These are phyloP conservation scores for Cercospora sojina DNA, from an alignment of 2,329 filamentous ascomycete species.

Conservation along the genomic window DNA sequence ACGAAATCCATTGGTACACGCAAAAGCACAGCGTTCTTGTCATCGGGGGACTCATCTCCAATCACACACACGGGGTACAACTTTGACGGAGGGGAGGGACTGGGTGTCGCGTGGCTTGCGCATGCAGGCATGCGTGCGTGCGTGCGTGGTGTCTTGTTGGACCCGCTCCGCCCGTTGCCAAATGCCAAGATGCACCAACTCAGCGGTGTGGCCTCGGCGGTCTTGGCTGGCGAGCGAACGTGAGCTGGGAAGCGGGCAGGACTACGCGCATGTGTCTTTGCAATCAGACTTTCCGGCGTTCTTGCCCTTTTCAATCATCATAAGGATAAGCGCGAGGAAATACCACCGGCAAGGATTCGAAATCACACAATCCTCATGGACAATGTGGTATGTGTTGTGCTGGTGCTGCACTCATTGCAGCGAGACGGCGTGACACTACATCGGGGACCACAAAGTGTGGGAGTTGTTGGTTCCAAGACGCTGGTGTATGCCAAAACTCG, in stretches of 20 bases:
- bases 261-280: not conserved
- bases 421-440: not conserved
- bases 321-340: not conserved
- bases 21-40: not conserved
- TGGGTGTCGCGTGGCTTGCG: constrained; percentile 16
- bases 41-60: not conserved
- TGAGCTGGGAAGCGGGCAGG: not conserved
- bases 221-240: constrained; percentile 5
- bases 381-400: not conserved
- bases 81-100: not conserved
- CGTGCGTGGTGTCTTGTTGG: not conserved
- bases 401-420: not conserved
- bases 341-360: not conserved
- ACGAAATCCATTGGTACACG: not conserved
- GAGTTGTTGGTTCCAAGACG: not conserved
- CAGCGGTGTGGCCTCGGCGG: constrained; percentile 20
- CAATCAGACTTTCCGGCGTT: not conserved
- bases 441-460: not conserved
- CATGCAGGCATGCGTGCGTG: not conserved
- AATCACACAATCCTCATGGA: not conserved
- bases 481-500: not conserved
- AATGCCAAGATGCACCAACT: constrained; percentile 17
- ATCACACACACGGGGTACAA: not conserved
- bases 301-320: not conserved
- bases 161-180: not conserved